Base-by-base conservation (phyloP, 2,329 filamentous ascomycete genomes). In the Cordyceps farinosa region DNA sequence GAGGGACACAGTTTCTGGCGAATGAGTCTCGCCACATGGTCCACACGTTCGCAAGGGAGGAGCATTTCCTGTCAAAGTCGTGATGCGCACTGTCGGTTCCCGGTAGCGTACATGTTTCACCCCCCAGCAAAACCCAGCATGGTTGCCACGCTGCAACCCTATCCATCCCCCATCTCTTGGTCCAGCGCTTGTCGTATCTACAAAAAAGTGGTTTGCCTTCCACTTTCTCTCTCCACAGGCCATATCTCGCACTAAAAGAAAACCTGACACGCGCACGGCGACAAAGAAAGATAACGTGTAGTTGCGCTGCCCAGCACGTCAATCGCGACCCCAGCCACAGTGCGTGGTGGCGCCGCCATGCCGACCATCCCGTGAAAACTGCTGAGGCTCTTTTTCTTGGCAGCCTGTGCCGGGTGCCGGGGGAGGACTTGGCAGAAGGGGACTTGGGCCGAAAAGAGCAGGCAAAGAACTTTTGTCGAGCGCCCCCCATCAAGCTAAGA, bases 271-370 rank as follows among this genome's bases (percentile, higher is more conserved):
- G 47, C 47, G 29, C 13, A 50, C 27, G 17, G 9, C 22, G 22
- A 40, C 2, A 40, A 52, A 34, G n/a, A 4, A 13, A 22, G 30
- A 36, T 34, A 22, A 22, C 50, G 30, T 34, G 13, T 30, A n/a
- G 50, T 29, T 29, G 22, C 22, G 22, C n/a, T 30, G 38, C 38
- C 38, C 38, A 52, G 50, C 52, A 22, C 13, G 13, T 27, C 30
- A 6, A 10, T 34, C 17, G 32, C 32, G 40, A n/a, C 34, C 17
- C 29, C 40, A 9, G 42, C 30, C 40, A 47, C 34, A 29, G 17
- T 40, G 40, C 27, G n/a, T 54, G 29, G 59, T 52, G 59, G 50
- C 59, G 59, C 59, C 59, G 59, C 50, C 59, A 54, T 61, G 58
- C 58, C 50, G 58, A 54, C 38, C 13, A 5, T 61, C 27, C 50